These are phyloP conservation scores for Brettanomyces naardenensis DNA, from an alignment of 805 yeast species.

Conservation along the genomic window DNA sequence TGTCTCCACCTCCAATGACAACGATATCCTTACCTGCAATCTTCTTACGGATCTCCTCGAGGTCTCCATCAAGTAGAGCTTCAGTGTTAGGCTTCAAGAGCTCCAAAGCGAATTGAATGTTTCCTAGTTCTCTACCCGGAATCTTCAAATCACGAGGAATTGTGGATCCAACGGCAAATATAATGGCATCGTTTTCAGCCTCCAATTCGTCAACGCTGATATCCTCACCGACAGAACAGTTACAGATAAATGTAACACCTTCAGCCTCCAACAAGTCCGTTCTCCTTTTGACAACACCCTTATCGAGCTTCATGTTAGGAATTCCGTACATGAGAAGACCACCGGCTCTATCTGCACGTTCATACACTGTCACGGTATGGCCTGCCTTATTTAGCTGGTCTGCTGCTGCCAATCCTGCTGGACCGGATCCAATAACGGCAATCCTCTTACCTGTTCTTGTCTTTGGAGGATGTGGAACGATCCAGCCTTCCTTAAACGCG, in stretches of 20 bases:
- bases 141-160: constrained; percentile 92
- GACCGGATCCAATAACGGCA: constrained; percentile 94
- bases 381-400: constrained; percentile 97
- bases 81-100: constrained; percentile 82
- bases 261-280: constrained; percentile 84
- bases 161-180: constrained; percentile 90
- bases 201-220: constrained; percentile 63
- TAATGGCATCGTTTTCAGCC: constrained; percentile 67
- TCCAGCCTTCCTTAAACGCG: constrained; percentile 97
- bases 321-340: constrained; percentile 98
- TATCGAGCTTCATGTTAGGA: constrained; percentile 97
- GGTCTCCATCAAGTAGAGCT: constrained; percentile 73
- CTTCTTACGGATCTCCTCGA: constrained; percentile 65
- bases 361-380: constrained; percentile 84
- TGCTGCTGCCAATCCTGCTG: constrained; percentile 94
- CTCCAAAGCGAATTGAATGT: constrained; percentile 93
- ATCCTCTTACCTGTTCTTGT: constrained; percentile 77
- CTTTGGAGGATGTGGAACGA: constrained; percentile 72
- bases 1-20: constrained; percentile 99
- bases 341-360: constrained; percentile 92
- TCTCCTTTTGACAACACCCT: constrained; percentile 87
- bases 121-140: constrained; percentile 86
- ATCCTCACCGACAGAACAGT: constrained; percentile 80
- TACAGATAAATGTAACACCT: constrained; percentile 74
- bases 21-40: constrained; percentile 84